These are phyloP conservation scores for Ascochyta viciae-villosae DNA, from an alignment of 2,329 filamentous ascomycete genomes.

Conservation along the genomic window DNA sequence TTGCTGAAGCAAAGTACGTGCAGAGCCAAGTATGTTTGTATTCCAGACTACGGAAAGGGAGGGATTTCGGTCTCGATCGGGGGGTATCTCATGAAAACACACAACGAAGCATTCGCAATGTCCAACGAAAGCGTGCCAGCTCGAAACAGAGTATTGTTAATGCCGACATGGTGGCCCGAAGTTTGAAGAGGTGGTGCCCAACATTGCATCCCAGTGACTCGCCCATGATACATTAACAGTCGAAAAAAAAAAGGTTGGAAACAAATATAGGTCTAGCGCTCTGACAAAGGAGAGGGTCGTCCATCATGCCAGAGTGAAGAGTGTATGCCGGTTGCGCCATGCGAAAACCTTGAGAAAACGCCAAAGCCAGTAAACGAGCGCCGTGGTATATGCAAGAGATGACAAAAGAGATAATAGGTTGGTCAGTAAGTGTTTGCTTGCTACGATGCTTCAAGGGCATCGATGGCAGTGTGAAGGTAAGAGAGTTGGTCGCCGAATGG, in stretches of 20 bases:
- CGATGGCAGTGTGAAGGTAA: conserved; percentile 32
- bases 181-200: conserved; percentile 7
- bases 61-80: conserved; percentile 2
- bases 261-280: neutral
- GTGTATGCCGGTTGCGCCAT: conserved; percentile 35
- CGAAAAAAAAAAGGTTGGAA: conserved; percentile 8
- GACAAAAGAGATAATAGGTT: conserved; percentile 17
- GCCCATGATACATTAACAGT: conserved; percentile 16
- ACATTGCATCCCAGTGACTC: conserved; percentile 21
- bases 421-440: neutral
- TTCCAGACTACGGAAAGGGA: conserved; percentile 15
- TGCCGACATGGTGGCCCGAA: conserved; percentile 7
- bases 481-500: conserved; percentile 38
- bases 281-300: conserved; percentile 42
- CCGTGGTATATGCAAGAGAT: conserved; percentile 20
- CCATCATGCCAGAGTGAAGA: conserved; percentile 43
- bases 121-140: neutral
- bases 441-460: conserved; percentile 27
- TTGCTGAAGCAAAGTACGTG: too few relatives aligned
- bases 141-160: neutral
- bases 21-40: conserved; percentile 1
- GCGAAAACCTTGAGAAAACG: conserved; percentile 4
- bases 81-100: conserved; percentile 45
- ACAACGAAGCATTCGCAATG: conserved; percentile 23
- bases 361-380: conserved; percentile 13